Conservation (phyloP, 768 basidiomycete genomes). For the Phaeotremella skinneri region DNA sequence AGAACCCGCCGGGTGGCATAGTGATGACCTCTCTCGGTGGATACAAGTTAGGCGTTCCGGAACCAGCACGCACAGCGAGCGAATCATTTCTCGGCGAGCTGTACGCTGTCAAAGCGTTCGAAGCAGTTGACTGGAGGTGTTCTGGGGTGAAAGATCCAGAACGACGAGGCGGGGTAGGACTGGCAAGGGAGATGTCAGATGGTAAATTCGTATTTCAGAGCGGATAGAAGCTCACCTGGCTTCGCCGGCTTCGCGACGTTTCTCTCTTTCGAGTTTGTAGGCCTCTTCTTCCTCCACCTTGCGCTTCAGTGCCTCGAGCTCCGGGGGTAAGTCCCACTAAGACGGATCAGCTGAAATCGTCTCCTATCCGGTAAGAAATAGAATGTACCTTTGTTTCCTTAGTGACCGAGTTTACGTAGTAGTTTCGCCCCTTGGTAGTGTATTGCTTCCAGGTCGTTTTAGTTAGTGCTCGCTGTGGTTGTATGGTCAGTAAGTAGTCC, state of each 20-base stretch:
- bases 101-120: constrained; percentile 21
- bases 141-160: constrained; percentile 29
- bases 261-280: constrained; percentile 44
- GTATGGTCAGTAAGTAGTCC: constrained; percentile 14
- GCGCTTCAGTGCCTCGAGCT: constrained; percentile 77
- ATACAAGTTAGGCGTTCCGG: constrained; percentile 50
- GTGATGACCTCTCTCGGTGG: constrained; percentile 76
- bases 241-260: constrained; percentile 59
- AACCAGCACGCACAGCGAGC: constrained; percentile 6
- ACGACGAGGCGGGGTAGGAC: constrained; percentile 19
- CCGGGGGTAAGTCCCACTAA: constrained; percentile 97
- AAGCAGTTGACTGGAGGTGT: constrained; percentile 15
- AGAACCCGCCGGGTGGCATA: constrained; percentile 85
- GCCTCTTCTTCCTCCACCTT: constrained; percentile 61
- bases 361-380: not conserved
- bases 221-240: constrained; percentile 50
- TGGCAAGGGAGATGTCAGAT: constrained; percentile 11
- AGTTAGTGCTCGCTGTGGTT: constrained; percentile 66
- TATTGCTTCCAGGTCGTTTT: constrained; percentile 97
- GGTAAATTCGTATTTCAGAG: not conserved
- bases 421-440: constrained; percentile 72
- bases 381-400: constrained; percentile 65
- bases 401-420: constrained; percentile 65
- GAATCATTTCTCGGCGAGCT: constrained; percentile 4
- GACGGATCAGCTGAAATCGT: not conserved